phyloP scores from a whole-genome alignment of 306 rosid genomes.

The Prunus salicina region DNA sequence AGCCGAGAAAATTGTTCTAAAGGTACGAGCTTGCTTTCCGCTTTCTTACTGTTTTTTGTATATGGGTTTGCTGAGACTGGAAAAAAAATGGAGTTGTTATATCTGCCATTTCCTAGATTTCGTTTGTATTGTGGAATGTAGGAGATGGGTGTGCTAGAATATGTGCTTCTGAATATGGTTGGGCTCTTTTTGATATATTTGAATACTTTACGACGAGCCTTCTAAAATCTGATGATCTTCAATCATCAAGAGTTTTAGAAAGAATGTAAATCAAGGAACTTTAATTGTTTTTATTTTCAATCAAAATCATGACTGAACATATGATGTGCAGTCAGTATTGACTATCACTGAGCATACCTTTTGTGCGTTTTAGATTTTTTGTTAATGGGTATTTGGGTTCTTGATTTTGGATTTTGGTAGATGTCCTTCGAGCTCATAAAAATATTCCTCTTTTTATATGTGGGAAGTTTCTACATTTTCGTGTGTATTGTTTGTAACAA shows the following conservation, averaged over 20 bases:
- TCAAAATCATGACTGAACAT: not conserved
- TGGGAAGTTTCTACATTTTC: not conserved
- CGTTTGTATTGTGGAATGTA: not conserved
- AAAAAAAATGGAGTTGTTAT: not conserved
- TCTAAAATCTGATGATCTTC: not conserved
- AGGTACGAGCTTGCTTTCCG: not conserved
- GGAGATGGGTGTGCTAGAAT: conserved; percentile 5
- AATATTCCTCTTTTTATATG: not conserved
- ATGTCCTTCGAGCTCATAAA: not conserved
- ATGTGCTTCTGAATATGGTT: not conserved
- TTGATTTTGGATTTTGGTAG: not conserved
- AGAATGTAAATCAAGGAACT: not conserved
- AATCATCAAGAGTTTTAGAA: not conserved
- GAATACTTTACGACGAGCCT: conserved; percentile 2
- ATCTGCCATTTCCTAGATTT: not conserved
- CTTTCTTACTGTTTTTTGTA: not conserved
- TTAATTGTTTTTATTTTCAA: not conserved
- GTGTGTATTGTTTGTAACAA: too few species aligned
- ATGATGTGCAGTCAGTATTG: not conserved
- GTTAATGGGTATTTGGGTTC: not conserved
- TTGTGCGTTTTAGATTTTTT: not conserved
- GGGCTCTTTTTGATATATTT: not conserved
- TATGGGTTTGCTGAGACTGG: not conserved
- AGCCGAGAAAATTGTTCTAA: not conserved
- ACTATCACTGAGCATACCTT: not conserved